Percentiles rank a stretch among this genome's conserved stretches.
Conservation (phyloP, 768 basidiomycete species). For the Trametes meyenii region DNA sequence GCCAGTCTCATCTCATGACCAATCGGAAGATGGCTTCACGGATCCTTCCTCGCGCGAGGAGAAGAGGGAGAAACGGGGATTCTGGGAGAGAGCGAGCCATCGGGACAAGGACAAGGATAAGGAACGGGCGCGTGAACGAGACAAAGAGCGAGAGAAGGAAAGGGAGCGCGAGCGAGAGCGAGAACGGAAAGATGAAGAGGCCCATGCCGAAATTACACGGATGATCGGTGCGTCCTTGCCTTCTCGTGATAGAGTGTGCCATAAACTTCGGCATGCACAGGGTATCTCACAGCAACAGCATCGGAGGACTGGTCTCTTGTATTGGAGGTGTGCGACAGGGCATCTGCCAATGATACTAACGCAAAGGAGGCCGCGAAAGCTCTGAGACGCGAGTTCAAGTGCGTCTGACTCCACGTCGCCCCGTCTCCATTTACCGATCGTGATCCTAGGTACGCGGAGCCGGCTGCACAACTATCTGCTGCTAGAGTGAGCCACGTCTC, state of each 20-base stretch:
- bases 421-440: slow-evolving; percentile 21
- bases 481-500: slow-evolving; percentile 54
- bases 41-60: slow-evolving; percentile 37
- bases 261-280: slow-evolving; percentile 37
- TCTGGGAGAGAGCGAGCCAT: slow-evolving; percentile 49
- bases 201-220: slow-evolving; percentile 58
- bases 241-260: neutral
- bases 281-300: slow-evolving; percentile 73
- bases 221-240: slow-evolving; percentile 60
- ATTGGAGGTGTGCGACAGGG: slow-evolving; percentile 84
- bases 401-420: slow-evolving; percentile 30
- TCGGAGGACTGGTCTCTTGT: slow-evolving; percentile 85
- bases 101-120: slow-evolving; percentile 40
- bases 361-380: slow-evolving; percentile 87
- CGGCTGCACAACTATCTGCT: slow-evolving; percentile 73
- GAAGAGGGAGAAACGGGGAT: slow-evolving; percentile 55
- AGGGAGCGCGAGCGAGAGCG: slow-evolving; percentile 43
- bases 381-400: slow-evolving; percentile 86
- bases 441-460: slow-evolving; percentile 66
- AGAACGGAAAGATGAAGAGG: slow-evolving; percentile 47
- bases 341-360: slow-evolving; percentile 67
- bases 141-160: slow-evolving; percentile 44
- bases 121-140: slow-evolving; percentile 40
- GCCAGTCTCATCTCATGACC: slow-evolving; percentile 29
- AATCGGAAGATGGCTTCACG: slow-evolving; percentile 36